Conservation (phyloP, 1,284 basidiomycete genomes). For the Ceratobasidium sp. region DNA sequence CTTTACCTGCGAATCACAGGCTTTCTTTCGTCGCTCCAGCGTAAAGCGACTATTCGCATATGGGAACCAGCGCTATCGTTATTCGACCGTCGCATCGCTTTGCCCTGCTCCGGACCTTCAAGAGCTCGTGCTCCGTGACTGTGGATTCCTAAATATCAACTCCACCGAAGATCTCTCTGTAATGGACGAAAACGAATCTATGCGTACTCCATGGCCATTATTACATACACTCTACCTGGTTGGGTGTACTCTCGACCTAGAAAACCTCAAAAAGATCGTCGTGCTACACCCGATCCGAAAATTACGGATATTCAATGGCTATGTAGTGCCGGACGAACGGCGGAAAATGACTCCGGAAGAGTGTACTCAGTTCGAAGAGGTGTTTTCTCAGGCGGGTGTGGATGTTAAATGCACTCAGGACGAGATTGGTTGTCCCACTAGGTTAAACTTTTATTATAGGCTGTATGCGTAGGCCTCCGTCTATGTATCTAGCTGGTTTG, state of each 20-base stretch:
- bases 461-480: slow-evolving; percentile 4
- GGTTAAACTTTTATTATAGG: slow-evolving; percentile 9
- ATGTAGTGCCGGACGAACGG: background rate
- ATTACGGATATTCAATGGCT: background rate
- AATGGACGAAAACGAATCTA: background rate
- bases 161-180: background rate
- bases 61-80: background rate
- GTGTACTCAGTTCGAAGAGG: background rate
- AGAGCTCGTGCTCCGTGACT: slow-evolving; percentile 6
- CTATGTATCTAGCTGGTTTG: too few relatives aligned
- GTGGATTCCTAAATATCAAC: background rate
- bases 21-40: slow-evolving; percentile 4
- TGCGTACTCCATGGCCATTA: background rate
- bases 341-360: background rate
- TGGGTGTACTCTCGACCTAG: background rate
- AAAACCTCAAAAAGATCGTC: background rate
- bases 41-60: slow-evolving; percentile 2
- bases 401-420: slow-evolving; percentile 7
- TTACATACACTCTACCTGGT: slow-evolving; percentile 12
- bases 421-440: background rate
- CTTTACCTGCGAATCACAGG: background rate
- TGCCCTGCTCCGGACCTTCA: slow-evolving; percentile 9
- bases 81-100: background rate
- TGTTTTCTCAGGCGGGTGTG: background rate
- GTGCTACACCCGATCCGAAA: background rate